phyloP scores from a whole-genome alignment of 257 asterid species.

The Ilex asprella region DNA sequence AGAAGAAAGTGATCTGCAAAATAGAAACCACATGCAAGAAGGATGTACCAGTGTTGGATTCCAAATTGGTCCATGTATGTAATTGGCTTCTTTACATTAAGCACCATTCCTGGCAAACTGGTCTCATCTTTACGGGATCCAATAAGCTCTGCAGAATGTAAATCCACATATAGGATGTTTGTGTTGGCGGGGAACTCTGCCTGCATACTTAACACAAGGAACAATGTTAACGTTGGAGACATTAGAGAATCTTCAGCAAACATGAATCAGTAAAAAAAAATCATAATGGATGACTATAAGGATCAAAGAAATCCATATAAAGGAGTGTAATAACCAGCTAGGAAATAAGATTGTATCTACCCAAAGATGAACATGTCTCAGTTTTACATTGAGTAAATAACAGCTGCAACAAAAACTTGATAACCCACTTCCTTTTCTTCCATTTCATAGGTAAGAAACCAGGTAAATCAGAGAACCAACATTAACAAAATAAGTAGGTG shows the following conservation, averaged over 20 bases:
- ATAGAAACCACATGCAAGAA: conserved; percentile 1
- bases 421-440: no score
- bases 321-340: conserved; percentile 7
- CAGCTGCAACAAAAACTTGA: no score
- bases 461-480: no score
- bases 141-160: conserved; percentile 76
- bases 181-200: conserved; percentile 94
- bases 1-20: neutral
- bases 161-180: conserved; percentile 87
- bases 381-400: no score
- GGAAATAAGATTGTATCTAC: no score
- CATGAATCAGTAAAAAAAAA: conserved; percentile 2
- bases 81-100: conserved; percentile 77
- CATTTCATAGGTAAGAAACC: no score
- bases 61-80: conserved; percentile 77
- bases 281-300: conserved; percentile 1
- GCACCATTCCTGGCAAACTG: conserved; percentile 94
- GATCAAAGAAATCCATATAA: neutral
- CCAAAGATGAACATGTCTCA: no score
- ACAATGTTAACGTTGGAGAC: conserved; percentile 25
- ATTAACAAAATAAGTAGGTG: no score
- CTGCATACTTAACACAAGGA: conserved; percentile 64
- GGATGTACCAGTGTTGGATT: conserved; percentile 62
- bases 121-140: conserved; percentile 61
- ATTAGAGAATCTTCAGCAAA: conserved; percentile 16